Base-by-base conservation (phyloP, 129 eudicot species). In the Erigeron canadensis region DNA sequence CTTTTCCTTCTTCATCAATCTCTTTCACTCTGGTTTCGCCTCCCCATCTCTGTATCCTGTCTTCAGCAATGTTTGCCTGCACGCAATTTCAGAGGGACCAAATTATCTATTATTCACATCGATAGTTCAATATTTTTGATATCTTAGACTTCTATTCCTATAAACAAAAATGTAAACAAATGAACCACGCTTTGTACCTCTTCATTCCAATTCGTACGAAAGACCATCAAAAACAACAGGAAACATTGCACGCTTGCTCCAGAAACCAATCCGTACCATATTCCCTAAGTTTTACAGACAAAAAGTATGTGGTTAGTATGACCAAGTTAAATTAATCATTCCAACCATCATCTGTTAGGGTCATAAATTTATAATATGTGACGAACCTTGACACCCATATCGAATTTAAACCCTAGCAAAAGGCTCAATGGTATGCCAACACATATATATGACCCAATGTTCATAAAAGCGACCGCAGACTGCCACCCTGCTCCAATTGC, bases 401-500 rank as follows among this genome's bases (percentile, higher is more conserved):
- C 65, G 13, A 80, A 73, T 19, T 42, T 66, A 80, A 80, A 84
- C 41, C 88, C 93, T 70, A 83, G 48, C 18, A 84, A 19, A 28
- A 82, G 76, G 10, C 96, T 84, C 16, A 80, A 43, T 15, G 96
- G 93, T 37, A 84, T 69, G 63, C 93, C 93, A 46, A 86, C 65
- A 40, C 80, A 3, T 46, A 82, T 73, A 82, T 89, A 89, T 51
- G 90, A 89, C 42, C 41, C 86, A 11, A 72, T 56, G 69, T 83
- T 89, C 77, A 89, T 64, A 79, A 78, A 86, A 8, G 90, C 93
- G 22, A 89, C 88, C n/a, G 59, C 13, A 28, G 79, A 77, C 45
- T 89, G 93, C 96, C 96, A 89, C 60, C 96, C 93, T 63, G 93
- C 93, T 77, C 96, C 96, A 19, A 89, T 84, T 13, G 90, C 96